These are phyloP conservation scores for Maudiozyma humilis DNA, from an alignment of 1,139 yeast genomes.

Conservation along the genomic window DNA sequence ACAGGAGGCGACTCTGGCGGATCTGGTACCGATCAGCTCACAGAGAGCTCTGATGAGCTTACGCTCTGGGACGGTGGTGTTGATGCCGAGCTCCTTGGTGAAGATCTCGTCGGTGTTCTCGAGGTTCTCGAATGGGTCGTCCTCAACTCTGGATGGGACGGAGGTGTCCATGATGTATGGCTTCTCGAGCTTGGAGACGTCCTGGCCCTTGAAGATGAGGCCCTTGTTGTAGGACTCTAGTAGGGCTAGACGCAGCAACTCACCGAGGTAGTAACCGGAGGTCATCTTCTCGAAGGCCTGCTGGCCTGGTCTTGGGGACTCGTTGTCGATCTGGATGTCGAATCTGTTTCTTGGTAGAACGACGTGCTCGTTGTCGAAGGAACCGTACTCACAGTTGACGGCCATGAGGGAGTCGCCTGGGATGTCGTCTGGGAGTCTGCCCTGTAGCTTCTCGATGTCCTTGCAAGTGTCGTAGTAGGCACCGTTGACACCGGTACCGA, in stretches of 20 bases:
- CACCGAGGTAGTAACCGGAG: constrained; percentile 94
- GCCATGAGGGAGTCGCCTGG: constrained; percentile 70
- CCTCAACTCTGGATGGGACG: constrained; percentile 77
- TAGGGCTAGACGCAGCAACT: constrained; percentile 72
- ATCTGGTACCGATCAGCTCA: constrained; percentile 82
- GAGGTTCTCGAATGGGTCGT: constrained; percentile 83
- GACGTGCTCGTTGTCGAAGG: constrained; percentile 83
- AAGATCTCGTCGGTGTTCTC: constrained; percentile 66
- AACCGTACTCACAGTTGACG: constrained; percentile 96
- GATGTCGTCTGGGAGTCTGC: constrained; percentile 57
- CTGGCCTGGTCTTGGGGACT: constrained; percentile 94
- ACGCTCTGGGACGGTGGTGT: constrained; percentile 71
- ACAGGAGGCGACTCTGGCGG: constrained; percentile 88
- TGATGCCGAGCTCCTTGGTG: constrained; percentile 47
- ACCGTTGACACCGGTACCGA: constrained; percentile 97
- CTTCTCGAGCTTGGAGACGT: constrained; percentile 47
- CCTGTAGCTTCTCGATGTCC: constrained; percentile 77
- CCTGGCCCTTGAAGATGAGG: constrained; percentile 61
- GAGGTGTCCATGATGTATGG: constrained; percentile 82
- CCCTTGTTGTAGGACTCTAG: constrained; percentile 63
- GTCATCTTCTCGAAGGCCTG: constrained; percentile 96
- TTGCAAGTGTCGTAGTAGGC: constrained; percentile 80
- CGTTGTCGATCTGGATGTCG: constrained; percentile 69
- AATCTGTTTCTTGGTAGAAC: constrained; percentile 85
- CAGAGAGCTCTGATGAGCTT: constrained; percentile 74